Evolutionary conservation across 495 filamentous ascomycete genomes (phyloP).

Genomic region (Tuber aestivum): DNA sequence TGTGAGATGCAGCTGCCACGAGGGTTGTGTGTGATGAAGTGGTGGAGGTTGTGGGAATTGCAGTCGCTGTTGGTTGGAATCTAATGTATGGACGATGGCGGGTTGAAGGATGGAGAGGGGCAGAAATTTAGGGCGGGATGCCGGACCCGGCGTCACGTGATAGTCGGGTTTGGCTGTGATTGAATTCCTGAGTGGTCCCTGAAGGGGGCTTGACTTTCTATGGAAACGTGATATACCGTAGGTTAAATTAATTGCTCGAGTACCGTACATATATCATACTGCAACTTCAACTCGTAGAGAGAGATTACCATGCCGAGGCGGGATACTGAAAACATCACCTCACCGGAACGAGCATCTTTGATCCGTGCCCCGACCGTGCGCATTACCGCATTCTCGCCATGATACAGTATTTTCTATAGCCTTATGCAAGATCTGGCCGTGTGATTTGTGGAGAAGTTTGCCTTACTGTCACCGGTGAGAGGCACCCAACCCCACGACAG

Average conservation of each 20-base stretch:
- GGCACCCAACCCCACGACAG: neutral
- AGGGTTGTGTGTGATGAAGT: constrained; percentile 4
- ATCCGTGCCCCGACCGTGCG: neutral
- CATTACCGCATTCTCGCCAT: neutral
- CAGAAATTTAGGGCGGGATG: neutral
- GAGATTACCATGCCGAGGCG: neutral
- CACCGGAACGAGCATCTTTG: neutral
- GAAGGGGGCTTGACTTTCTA: neutral
- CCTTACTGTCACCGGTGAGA: neutral
- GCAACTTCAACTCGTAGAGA: neutral
- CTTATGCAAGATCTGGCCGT: neutral
- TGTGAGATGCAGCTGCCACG: neutral
- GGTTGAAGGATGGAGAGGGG: neutral
- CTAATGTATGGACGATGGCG: neutral
- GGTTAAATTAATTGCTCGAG: no score
- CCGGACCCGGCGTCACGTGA: neutral
- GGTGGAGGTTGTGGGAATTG: neutral
- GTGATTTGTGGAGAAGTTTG: neutral
- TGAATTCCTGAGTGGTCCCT: neutral
- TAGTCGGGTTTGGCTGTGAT: neutral
- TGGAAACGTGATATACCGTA: neutral
- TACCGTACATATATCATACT: no score
- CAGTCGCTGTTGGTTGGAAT: neutral
- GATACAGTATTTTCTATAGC: neutral
- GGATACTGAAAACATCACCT: neutral